Conservation (phyloP, 2,329 filamentous ascomycete genomes). For the Sordariomycetes sp. region DNA sequence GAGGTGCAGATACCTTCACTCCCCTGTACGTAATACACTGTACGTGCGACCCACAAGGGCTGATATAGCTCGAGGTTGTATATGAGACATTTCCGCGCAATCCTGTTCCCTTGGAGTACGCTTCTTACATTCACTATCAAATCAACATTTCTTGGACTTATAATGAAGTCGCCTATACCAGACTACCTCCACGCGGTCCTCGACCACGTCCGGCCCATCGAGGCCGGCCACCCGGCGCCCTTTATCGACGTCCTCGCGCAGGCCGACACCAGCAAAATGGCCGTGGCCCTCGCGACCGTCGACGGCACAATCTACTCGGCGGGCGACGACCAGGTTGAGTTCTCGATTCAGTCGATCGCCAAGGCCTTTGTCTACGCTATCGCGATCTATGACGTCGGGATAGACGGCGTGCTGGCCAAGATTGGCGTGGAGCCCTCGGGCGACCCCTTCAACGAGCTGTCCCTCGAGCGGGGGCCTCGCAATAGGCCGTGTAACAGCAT, state of each 20-base stretch:
- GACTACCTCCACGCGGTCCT: constrained; percentile 19
- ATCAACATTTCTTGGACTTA: neutral
- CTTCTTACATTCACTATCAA: neutral
- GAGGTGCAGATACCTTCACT: too few relatives aligned
- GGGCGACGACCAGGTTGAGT: constrained; percentile 22
- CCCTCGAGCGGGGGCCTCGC: constrained; percentile 13
- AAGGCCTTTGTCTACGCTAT: constrained; percentile 25
- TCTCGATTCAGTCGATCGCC: constrained; percentile 26
- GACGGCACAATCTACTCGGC: constrained; percentile 23
- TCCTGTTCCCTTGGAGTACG: too few relatives aligned
- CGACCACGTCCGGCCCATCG: constrained; percentile 15
- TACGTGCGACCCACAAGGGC: too few relatives aligned
- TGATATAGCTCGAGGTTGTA: too few relatives aligned
- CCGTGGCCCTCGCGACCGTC: constrained; percentile 23
- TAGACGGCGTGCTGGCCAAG: constrained; percentile 19
- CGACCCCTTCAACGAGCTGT: constrained; percentile 21
- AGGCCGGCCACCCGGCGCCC: constrained; percentile 16
- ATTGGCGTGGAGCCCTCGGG: constrained; percentile 25
- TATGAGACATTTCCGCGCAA: too few relatives aligned
- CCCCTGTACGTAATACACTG: too few relatives aligned
- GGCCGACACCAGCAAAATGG: constrained; percentile 23
- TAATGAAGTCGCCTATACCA: constrained; percentile 20
- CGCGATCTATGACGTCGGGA: constrained; percentile 22
- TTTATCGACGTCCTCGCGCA: constrained; percentile 23
- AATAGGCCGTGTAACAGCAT: constrained; percentile 21